Percentiles rank a stretch among this genome's conserved stretches.
phyloP scores from a whole-genome alignment of 164 flowering plant species.

The Macadamia integrifolia region DNA sequence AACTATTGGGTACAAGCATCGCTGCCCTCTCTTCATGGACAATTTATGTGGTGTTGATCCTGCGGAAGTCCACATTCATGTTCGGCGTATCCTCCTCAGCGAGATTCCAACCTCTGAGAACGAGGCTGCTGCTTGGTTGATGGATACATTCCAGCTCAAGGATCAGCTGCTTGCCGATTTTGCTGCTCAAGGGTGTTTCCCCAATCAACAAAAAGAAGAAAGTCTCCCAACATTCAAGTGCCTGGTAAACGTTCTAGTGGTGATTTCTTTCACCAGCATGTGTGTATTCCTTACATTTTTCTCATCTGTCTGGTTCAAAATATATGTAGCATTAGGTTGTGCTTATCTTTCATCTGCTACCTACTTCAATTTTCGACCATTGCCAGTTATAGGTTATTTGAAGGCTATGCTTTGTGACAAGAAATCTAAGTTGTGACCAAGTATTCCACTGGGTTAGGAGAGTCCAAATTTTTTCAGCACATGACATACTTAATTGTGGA shows the following conservation, averaged over 20 bases:
- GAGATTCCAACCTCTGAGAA: slow-evolving; percentile 60
- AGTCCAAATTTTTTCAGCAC: neutral
- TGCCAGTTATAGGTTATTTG: slow-evolving; percentile 26
- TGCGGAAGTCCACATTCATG: slow-evolving; percentile 81
- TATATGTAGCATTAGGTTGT: slow-evolving; percentile 56
- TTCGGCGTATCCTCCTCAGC: slow-evolving; percentile 42
- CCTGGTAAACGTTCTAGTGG: slow-evolving; percentile 30
- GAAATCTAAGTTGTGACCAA: slow-evolving; percentile 4
- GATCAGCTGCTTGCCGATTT: slow-evolving; percentile 67
- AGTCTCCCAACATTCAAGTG: slow-evolving; percentile 55
- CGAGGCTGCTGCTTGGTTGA: slow-evolving; percentile 56
- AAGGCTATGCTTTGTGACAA: slow-evolving; percentile 10
- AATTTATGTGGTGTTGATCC: slow-evolving; percentile 82
- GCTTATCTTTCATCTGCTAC: slow-evolving; percentile 55
- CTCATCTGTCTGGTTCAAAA: slow-evolving; percentile 60
- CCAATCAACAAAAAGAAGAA: slow-evolving; percentile 47
- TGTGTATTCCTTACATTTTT: slow-evolving; percentile 45
- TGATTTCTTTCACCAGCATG: slow-evolving; percentile 39
- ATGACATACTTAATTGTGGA: neutral
- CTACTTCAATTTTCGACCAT: slow-evolving; percentile 48
- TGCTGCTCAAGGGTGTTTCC: slow-evolving; percentile 52
- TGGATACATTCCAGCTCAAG: slow-evolving; percentile 47
- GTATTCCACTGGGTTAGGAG: neutral
- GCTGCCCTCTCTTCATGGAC: slow-evolving; percentile 73
- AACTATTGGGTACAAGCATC: slow-evolving; percentile 77